These are phyloP conservation scores for Saprolegnia diclina DNA, from an alignment of 352 stramenopile species.

Conservation along the genomic window DNA sequence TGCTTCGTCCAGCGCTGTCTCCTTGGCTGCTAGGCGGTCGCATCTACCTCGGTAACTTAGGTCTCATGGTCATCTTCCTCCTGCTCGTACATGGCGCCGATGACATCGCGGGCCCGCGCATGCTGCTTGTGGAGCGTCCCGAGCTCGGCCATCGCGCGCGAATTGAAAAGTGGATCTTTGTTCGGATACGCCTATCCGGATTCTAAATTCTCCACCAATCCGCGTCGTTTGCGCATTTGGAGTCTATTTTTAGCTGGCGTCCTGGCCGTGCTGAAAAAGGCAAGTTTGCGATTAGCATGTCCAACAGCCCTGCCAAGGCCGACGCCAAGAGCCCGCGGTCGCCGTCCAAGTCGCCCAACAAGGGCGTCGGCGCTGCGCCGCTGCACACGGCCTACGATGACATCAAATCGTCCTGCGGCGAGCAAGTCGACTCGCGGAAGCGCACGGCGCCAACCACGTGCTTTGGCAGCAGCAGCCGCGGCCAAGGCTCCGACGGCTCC, in stretches of 20 bases:
- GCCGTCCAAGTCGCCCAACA: neutral
- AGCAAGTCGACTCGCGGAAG: slow-evolving; percentile 72
- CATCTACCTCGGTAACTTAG: neutral
- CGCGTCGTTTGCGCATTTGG: neutral
- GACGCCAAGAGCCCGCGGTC: neutral
- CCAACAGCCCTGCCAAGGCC: neutral
- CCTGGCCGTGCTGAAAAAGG: neutral
- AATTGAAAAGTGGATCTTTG: slow-evolving; percentile 14
- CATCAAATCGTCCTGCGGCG: slow-evolving; percentile 62
- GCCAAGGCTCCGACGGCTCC: slow-evolving; percentile 37
- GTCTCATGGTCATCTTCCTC: too few relatives aligned
- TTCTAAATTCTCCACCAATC: slow-evolving; percentile 10
- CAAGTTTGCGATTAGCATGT: slow-evolving; percentile 4
- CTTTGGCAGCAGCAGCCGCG: slow-evolving; percentile 58
- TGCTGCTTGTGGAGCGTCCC: slow-evolving; percentile 17
- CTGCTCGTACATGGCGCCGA: slow-evolving; percentile 13
- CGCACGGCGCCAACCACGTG: slow-evolving; percentile 52
- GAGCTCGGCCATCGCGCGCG: slow-evolving; percentile 15
- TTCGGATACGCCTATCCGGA: neutral
- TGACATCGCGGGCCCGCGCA: neutral
- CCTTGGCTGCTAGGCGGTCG: neutral
- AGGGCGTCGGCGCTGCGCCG: neutral
- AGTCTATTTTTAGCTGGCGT: neutral
- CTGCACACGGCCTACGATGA: slow-evolving; percentile 46
- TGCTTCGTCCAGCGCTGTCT: neutral